Conservation (phyloP, 768 basidiomycete genomes). For the Phaffia australis region DNA sequence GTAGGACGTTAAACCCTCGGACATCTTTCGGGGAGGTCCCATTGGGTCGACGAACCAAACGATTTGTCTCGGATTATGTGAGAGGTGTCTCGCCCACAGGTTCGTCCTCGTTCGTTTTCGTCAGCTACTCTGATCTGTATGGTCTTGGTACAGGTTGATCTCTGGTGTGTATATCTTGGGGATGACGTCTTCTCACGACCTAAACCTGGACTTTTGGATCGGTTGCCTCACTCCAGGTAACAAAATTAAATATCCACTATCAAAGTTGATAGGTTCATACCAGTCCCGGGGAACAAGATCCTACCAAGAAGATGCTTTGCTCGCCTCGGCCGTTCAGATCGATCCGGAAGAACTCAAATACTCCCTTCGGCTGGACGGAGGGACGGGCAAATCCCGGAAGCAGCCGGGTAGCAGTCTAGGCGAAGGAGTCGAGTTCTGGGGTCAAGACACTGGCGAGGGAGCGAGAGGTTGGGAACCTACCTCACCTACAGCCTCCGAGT, state of each 20-base stretch:
- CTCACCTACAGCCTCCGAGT: slow-evolving; percentile 1
- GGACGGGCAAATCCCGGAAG: neutral
- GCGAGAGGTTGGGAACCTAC: neutral
- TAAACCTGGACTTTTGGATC: neutral
- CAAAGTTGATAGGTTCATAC: slow-evolving; percentile 13
- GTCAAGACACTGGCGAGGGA: neutral
- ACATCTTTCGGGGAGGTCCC: too few species aligned
- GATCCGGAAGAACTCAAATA: slow-evolving; percentile 9
- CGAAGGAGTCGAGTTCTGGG: too few species aligned
- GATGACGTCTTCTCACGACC: too few species aligned
- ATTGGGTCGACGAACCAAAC: neutral
- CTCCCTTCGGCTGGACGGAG: neutral
- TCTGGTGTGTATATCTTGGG: neutral
- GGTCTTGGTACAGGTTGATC: too few species aligned
- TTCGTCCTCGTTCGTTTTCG: neutral
- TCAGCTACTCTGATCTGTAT: neutral
- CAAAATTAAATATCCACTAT: slow-evolving; percentile 3
- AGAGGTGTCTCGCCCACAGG: slow-evolving; percentile 8
- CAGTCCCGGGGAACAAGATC: slow-evolving; percentile 15
- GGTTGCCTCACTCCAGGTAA: neutral
- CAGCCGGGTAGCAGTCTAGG: too few species aligned
- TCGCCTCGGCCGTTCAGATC: slow-evolving; percentile 2
- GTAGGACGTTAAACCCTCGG: too few species aligned
- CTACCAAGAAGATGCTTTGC: slow-evolving; percentile 14
- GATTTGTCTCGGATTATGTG: neutral